Conservation (phyloP, 495 filamentous ascomycete species). For the Trichoderma parareesei region DNA sequence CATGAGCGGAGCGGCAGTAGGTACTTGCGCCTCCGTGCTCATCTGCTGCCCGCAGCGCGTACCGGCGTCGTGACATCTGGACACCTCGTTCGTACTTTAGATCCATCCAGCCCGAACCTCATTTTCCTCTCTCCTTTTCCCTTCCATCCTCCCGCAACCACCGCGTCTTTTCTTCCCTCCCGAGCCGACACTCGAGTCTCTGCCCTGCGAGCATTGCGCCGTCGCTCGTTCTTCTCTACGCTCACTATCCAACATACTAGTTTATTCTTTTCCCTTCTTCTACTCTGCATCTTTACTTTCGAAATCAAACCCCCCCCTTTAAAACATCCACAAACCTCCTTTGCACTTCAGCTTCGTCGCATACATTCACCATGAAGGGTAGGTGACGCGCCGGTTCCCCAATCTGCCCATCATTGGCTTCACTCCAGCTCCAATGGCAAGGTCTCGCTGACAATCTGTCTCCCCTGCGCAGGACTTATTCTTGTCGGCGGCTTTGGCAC, state of each 20-base stretch:
- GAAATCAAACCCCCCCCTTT: neutral
- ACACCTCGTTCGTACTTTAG: neutral
- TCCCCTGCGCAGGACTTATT: conserved; percentile 51
- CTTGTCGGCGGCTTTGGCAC: conserved; percentile 99
- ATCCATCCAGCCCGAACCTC: neutral
- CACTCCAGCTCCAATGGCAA: neutral
- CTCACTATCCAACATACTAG: conserved; percentile 3
- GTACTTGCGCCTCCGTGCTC: neutral
- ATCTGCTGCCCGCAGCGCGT: neutral
- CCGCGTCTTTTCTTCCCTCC: neutral
- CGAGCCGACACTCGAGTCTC: neutral
- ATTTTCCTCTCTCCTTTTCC: neutral
- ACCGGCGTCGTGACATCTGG: neutral
- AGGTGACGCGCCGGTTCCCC: conserved; percentile 16
- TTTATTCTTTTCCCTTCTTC: neutral
- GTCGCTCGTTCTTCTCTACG: conserved; percentile 10
- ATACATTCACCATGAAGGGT: conserved; percentile 32
- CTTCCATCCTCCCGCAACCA: neutral
- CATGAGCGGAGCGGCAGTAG: neutral
- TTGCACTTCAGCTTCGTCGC: neutral
- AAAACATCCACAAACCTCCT: neutral
- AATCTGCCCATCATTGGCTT: neutral
- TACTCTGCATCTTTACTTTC: neutral
- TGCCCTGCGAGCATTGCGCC: conserved; percentile 6
- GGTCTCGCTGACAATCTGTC: neutral